Evolutionary conservation across 1,139 yeast species (phyloP).

Genomic region (Waltiozyma sp.): DNA sequence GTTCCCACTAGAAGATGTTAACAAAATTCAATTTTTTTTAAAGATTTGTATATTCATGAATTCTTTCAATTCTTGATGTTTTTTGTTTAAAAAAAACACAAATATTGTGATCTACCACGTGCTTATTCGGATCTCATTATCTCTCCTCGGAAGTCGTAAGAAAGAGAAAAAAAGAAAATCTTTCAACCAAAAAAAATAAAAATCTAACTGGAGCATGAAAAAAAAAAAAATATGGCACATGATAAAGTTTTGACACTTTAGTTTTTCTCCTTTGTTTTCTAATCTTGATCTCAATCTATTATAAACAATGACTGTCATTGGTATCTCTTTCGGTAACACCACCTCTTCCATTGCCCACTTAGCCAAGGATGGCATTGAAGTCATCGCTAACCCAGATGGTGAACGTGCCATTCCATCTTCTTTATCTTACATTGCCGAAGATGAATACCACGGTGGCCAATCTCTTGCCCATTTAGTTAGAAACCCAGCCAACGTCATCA

Average conservation of each 20-base stretch:
- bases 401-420: conserved; percentile 95
- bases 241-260: neutral
- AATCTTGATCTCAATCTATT: neutral
- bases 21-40: no score
- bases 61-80: no score
- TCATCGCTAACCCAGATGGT: conserved; percentile 98
- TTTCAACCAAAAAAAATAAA: neutral
- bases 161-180: neutral
- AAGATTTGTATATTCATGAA: no score
- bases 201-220: no score
- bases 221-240: neutral
- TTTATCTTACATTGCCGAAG: conserved; percentile 82
- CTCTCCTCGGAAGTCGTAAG: no score
- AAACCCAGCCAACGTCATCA: conserved; percentile 77
- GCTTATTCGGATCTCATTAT: no score
- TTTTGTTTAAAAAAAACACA: no score
- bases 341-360: conserved; percentile 92
- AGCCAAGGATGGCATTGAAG: conserved; percentile 82
- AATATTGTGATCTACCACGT: no score
- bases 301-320: conserved; percentile 50
- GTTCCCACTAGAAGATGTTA: no score
- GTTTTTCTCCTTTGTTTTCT: no score
- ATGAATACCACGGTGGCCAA: conserved; percentile 96
- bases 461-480: conserved; percentile 88
- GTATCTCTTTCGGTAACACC: conserved; percentile 94